A percentile compares a stretch with the other conserved stretches of the same genome.
These are phyloP conservation scores for Phytophthora constricta DNA, from an alignment of 352 stramenopile genomes.

Conservation along the genomic window DNA sequence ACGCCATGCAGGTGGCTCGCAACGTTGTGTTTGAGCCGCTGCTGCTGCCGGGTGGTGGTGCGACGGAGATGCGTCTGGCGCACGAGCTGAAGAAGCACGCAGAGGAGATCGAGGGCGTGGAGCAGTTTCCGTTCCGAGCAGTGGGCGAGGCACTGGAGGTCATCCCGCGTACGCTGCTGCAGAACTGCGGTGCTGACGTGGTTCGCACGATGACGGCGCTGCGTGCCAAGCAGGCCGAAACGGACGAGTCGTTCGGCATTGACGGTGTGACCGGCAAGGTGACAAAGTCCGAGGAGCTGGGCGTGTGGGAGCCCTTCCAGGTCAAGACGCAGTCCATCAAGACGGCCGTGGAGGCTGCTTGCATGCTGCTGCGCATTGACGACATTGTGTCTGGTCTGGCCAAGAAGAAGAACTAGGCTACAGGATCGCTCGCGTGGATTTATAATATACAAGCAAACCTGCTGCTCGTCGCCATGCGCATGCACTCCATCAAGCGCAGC, in stretches of 20 bases:
- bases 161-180: conserved; percentile 98
- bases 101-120: conserved; percentile 93
- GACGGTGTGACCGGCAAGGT: conserved; percentile 91
- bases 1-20: conserved; percentile 99
- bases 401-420: conserved; percentile 91
- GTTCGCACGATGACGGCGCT: conserved; percentile 98
- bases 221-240: conserved; percentile 92
- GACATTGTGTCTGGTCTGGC: conserved; percentile 99
- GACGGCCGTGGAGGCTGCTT: conserved; percentile 98
- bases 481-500: no score
- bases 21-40: conserved; percentile 99
- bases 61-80: conserved; percentile 99
- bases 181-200: conserved; percentile 99
- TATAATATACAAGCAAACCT: conserved; percentile 57
- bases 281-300: conserved; percentile 95
- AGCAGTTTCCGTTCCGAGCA: conserved; percentile 98
- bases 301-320: conserved; percentile 99
- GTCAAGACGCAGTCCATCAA: conserved; percentile 99
- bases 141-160: conserved; percentile 98
- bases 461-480: background rate
- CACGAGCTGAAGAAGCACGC: conserved; percentile 94
- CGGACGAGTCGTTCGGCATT: conserved; percentile 74
- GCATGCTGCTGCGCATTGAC: conserved; percentile 98
- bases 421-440: conserved; percentile 23
- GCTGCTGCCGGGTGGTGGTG: conserved; percentile 95